Evolutionary conservation across 1,284 basidiomycete genomes (phyloP).

Genomic region (Apiotrichum akiyoshidainum): DNA sequence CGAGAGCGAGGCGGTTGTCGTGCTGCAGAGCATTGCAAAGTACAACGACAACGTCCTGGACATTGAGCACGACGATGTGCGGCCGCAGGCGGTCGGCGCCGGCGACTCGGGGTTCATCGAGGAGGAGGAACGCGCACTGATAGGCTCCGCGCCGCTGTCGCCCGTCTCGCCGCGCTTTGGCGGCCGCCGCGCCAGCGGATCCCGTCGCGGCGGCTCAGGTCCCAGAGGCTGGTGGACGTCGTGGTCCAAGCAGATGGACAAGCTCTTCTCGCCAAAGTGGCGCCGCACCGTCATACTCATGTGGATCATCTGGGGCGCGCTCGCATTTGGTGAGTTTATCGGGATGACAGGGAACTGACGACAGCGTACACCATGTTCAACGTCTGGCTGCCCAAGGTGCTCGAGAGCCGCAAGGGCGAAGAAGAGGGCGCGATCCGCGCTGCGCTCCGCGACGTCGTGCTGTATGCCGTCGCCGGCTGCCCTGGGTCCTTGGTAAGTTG

Average conservation of each 20-base stretch:
- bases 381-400: slow-evolving; percentile 84
- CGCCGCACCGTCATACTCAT: slow-evolving; percentile 74
- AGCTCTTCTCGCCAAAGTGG: slow-evolving; percentile 81
- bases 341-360: slow-evolving; percentile 5
- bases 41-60: slow-evolving; percentile 73
- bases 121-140: slow-evolving; percentile 11
- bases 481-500: slow-evolving; percentile 73
- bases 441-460: slow-evolving; percentile 70
- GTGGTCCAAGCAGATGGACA: slow-evolving; percentile 68
- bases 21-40: slow-evolving; percentile 73
- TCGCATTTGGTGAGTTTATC: slow-evolving; percentile 66
- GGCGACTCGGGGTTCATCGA: slow-evolving; percentile 4
- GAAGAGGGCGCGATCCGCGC: slow-evolving; percentile 60
- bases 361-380: slow-evolving; percentile 93
- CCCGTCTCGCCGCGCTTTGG: slow-evolving; percentile 7
- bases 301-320: slow-evolving; percentile 76
- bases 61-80: slow-evolving; percentile 68
- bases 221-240: slow-evolving; percentile 12
- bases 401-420: slow-evolving; percentile 55
- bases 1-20: slow-evolving; percentile 73
- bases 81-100: neutral
- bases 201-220: neutral
- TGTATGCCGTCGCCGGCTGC: slow-evolving; percentile 71
- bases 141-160: slow-evolving; percentile 7
- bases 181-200: neutral